Evolutionary conservation across 2,329 filamentous ascomycete genomes (phyloP), one percentile per base, ranked within the genome.

Genomic region (Trichophyton benhamiae): DNA sequence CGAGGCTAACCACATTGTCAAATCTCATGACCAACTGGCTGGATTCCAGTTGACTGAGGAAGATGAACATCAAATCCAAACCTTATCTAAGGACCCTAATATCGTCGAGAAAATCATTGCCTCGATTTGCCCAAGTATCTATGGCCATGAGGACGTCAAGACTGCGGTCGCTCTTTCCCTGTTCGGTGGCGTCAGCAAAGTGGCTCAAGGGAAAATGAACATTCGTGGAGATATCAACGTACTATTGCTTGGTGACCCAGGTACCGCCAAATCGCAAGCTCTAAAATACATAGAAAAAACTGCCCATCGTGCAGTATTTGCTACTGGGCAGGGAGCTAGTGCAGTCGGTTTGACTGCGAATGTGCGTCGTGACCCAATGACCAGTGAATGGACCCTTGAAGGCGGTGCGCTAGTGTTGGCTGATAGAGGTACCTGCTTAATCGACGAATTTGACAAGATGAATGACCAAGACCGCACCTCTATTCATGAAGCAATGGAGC

Each of bases 361-460:
- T 74, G 94, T 99, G 63, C 89, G 94, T 66, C 88, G 92, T 65
- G 94, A 99, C 72, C 94, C 94, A 3, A 80, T 97, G 71, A 99
- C 94, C 1, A 89, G 87, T 72, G 94, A 99, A 76, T 99, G 94
- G 92, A 97, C 94, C 4, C 79, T 99, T 1, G 94, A 99, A 77
- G 94, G 94, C 65, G 94, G 94, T 71, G 94, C 94, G 3, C 81
- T 99, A 9, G 94, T 99, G 69, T 83, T 99, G 61, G 94, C 94
- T 15, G 94, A 99, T 73, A 87, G 89, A 66, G 94, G 94, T 46
- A 96, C 90, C 15, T 97, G 94, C 70, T 80, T 99, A 33, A 99
- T 99, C 65, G 94, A 99, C 69, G 94, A 99, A 76, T 99, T 99
- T 69, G 94, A 99, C 82, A 99, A 99, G 81, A 99, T 99, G 94